Evolutionary conservation across 331 rosid genomes (phyloP).

Genomic region (Telfairia occidentalis): DNA sequence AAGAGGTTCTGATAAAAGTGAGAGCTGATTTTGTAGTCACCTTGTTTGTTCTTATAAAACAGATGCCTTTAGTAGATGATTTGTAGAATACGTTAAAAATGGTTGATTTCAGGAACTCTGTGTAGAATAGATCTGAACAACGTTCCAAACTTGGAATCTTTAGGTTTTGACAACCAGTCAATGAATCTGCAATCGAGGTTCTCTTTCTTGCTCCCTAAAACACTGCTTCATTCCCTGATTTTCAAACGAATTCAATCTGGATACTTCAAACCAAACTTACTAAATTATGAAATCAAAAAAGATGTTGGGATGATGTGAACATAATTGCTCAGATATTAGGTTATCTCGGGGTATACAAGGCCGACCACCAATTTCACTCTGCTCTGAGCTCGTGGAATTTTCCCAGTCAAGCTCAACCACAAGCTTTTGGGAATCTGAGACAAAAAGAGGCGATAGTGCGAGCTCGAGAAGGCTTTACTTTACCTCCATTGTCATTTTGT

Average conservation of each 20-base stretch:
- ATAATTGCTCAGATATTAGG: not conserved
- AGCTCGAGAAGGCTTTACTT: constrained; percentile 3
- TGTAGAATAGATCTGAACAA: not conserved
- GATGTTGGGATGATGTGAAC: not conserved
- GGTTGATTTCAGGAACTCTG: not conserved
- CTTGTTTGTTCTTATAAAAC: not conserved
- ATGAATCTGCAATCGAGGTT: not conserved
- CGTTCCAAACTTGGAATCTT: not conserved
- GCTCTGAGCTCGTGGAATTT: not conserved
- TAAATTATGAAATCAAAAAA: not conserved
- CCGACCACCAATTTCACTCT: not conserved
- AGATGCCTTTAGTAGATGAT: not conserved
- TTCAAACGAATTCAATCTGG: not conserved
- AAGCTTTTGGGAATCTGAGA: not conserved
- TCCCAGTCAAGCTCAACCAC: not conserved
- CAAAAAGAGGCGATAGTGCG: not conserved
- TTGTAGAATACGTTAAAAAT: not conserved
- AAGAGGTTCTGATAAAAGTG: not conserved
- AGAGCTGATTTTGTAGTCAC: not conserved
- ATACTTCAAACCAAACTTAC: not conserved
- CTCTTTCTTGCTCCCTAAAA: not conserved
- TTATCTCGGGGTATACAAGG: not conserved
- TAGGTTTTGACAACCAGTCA: not conserved
- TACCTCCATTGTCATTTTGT: not conserved
- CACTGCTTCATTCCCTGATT: not conserved